Evolutionary conservation across 2,329 filamentous ascomycete species (phyloP), one percentile per base, ranked within the genome.

Genomic region (Xylariaceae sp.): DNA sequence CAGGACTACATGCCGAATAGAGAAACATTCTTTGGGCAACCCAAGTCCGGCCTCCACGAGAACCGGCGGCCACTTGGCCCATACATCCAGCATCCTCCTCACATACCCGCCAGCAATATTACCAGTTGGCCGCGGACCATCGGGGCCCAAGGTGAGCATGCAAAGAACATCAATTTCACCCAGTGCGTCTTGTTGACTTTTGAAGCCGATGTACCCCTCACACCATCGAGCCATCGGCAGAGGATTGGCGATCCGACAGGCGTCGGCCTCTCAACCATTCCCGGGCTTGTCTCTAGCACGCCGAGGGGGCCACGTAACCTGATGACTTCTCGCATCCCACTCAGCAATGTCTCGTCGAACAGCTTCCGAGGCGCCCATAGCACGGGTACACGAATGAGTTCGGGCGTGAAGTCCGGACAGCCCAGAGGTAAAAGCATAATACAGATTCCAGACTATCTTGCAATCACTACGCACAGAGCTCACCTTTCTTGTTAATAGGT

Each of bases 171-270:
- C 24, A n/a, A 3, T n/a, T 2, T 6, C 31, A 16, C 21, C 9
- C 12, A 35, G 28, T 16, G 2, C 11, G 13, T 4, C 4, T 9
- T 14, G 8, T 24, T 40, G 3, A 41, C 48, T 51, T 13, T 12
- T 29, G 14, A 11, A 63, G 59, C 43, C 5, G 55, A 57, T 16
- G 24, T 59, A 11, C 56, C 59, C n/a, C 26, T 58, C 19, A 63
- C 61, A 1, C 60, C 61, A 13, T 59, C 60, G 9, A 57, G 52
- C 17, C 54, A 62, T 47, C 51, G 56, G n/a, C 53, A 56, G 45
- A 52, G 57, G n/a, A 17, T 60, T 13, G 53, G 47, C 12, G 51
- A 54, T 17, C 32, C 44, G 14, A 35, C 35, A 15, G 41, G 50
- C 11, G 41, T 57, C 16, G 56, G 56, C 11, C 31, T 63, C 18